Base-by-base conservation (phyloP, 176 grass and related monocot species). In the Typha latifolia region DNA sequence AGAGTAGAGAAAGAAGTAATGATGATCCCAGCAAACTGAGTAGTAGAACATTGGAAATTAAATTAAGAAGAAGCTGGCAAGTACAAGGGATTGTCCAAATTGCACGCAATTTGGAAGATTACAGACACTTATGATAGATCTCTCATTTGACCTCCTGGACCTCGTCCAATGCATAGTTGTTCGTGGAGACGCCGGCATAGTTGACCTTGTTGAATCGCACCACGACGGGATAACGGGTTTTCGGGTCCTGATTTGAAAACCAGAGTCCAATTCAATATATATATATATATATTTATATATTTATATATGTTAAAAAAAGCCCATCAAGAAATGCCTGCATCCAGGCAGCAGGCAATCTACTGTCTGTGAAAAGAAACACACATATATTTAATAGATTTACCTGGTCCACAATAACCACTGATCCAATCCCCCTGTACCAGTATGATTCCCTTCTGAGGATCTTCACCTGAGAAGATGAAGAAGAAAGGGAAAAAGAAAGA, bases 121-220 rank as follows among this genome's bases (percentile, higher is more conserved):
- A 65, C 55, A 75, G 48, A 75, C 66, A 65, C 47, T 12, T 20
- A 29, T 29, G 27, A 29, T 67, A 67, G 61, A 68, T 1, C 10
- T 2, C 67, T 83, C 77, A 83, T 73, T 84, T 81, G 27, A 89
- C 90, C 79, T 95, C 90, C 56, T 79, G 72, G 59, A 95, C 69
- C 86, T 95, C 90, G 73, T 94, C 90, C 70, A 94, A 79, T 66
- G 90, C 90, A 53, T 94, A 94, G 82, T 94, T 94, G 85, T 94
- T 94, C 62, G 90, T 94, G 49, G 90, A 94, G 31, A 89, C 90
- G 72, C 90, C 90, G 4, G 90, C 85, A 32, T 95, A 95, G 69
- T 95, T 95, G 32, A 95, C 85, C 80, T 95, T 95, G 77, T 4
- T 68, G 80, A 95, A 95, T 53, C 90, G 72, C 63, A 95, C 90